A percentile compares a stretch with the other conserved stretches of the same genome.
phyloP scores from a whole-genome alignment of 371 early-diverging fungal species.

The Amoeboaphelidium protococcarum region DNA sequence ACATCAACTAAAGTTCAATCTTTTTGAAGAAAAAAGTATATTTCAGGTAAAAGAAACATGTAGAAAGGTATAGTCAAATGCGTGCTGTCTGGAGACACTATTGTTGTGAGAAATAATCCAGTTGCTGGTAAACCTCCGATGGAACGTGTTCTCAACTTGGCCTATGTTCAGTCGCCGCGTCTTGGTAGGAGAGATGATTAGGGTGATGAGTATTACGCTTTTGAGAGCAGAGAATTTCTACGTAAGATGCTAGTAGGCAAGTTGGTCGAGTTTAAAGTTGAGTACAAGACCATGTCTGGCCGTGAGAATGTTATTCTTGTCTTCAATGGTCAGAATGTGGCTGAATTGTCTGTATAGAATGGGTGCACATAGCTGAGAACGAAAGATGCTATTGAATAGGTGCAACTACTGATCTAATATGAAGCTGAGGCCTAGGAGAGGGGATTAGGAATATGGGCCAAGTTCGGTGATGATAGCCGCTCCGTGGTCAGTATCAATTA shows the following conservation, averaged over 20 bases:
- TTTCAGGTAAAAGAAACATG: background rate
- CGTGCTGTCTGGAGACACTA: slow-evolving; percentile 70
- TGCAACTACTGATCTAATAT: no score
- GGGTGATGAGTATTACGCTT: slow-evolving; percentile 54
- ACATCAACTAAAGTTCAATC: no score
- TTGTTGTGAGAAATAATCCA: slow-evolving; percentile 53
- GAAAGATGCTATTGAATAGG: no score
- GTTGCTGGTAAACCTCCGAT: slow-evolving; percentile 56
- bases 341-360: no score
- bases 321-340: no score
- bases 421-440: no score
- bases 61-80: slow-evolving; percentile 26
- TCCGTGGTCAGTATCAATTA: no score
- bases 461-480: no score
- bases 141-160: slow-evolving; percentile 52
- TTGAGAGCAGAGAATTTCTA: slow-evolving; percentile 60
- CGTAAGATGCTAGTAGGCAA: slow-evolving; percentile 65
- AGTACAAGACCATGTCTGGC: slow-evolving; percentile 33
- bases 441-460: no score
- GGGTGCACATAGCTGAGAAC: no score
- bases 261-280: slow-evolving; percentile 52
- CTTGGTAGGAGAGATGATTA: slow-evolving; percentile 37
- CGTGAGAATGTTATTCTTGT: no score
- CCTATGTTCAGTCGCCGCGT: slow-evolving; percentile 56
- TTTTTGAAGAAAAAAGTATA: no score